Evolutionary conservation across 2,329 filamentous ascomycete genomes (phyloP), one percentile per base, ranked within the genome.

Genomic region (Alternaria brassicae): DNA sequence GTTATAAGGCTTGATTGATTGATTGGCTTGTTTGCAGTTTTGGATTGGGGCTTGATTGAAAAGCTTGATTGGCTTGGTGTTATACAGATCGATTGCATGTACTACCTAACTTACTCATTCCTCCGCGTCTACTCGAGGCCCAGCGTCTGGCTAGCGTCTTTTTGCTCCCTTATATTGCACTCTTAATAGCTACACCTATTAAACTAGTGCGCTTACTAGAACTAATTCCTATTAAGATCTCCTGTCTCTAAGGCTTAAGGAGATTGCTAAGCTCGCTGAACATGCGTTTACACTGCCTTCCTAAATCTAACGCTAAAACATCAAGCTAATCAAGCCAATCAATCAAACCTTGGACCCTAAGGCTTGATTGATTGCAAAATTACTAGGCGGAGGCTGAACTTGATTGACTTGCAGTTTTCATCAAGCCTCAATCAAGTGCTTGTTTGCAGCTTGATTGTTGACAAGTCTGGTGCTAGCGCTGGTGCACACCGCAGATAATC

Each of bases 241-340:
- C 36, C 49, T 4, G 49, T 27, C 25, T 27, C 49, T 25, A n/a
- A 34, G 55, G 48, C 40, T 53, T 49, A 13, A 58, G 17, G 15
- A 58, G 49, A 25, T 58, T 49, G 25, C 49, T 41, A 34, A 58
- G 48, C 49, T 58, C 48, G 19, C 55, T 58, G 17, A 58, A 58
- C 3, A 52, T 9, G 3, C 48, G 39, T 39, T 57, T 39, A 51
- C 54, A 57, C 25, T 57, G 28, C 28, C 28, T 30, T 9, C 8
- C 28, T 9, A 30, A 30, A 30, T 9, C 10, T 30, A 30, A 30
- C 28, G 28, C 28, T 30, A 30, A 30, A 30, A 30, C 28, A 30
- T 10, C 28, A 30, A 30, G 28, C 28, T 9, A 30, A 30, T 30
- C 28, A 30, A 30, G 28, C 28, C 28, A 30, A 30, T 30, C 28